phyloP scores from a whole-genome alignment of 768 basidiomycete species.

The Suillus cothurnatus region DNA sequence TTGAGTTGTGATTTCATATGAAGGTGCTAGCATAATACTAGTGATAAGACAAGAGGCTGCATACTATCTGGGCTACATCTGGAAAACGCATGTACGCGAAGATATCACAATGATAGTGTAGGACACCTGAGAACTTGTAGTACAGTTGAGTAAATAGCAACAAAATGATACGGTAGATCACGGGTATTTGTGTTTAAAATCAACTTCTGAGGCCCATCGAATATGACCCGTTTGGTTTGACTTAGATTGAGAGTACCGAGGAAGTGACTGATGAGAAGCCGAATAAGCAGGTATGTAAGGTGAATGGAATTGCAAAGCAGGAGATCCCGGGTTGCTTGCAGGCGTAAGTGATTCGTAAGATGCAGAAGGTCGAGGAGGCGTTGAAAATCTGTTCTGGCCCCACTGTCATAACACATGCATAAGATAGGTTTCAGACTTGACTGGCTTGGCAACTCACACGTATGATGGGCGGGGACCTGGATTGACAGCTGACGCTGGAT shows the following conservation, averaged over 20 bases:
- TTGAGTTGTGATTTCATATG: conserved; percentile 2
- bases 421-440: neutral
- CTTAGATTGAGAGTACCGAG: conserved; percentile 3
- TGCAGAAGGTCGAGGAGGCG: conserved; percentile 16
- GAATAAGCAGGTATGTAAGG: neutral
- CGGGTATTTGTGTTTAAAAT: neutral
- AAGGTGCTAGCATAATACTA: neutral
- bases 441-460: conserved; percentile 23
- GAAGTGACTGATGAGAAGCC: conserved; percentile 8
- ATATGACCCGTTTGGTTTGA: conserved; percentile 8
- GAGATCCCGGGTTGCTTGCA: conserved; percentile 12
- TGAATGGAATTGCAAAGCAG: conserved; percentile 6
- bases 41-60: neutral
- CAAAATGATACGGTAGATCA: neutral
- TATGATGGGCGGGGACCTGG: conserved; percentile 16
- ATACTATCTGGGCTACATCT: neutral
- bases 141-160: neutral
- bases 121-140: neutral
- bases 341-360: conserved; percentile 2
- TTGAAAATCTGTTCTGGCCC: conserved; percentile 8
- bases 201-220: conserved; percentile 30
- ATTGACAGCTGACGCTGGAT: conserved; percentile 15
- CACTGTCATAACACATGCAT: conserved; percentile 2
- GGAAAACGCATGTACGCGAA: neutral
- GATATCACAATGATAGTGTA: neutral